Base-by-base conservation (phyloP, 2,329 filamentous ascomycete species). In the Ascochyta koolunga region DNA sequence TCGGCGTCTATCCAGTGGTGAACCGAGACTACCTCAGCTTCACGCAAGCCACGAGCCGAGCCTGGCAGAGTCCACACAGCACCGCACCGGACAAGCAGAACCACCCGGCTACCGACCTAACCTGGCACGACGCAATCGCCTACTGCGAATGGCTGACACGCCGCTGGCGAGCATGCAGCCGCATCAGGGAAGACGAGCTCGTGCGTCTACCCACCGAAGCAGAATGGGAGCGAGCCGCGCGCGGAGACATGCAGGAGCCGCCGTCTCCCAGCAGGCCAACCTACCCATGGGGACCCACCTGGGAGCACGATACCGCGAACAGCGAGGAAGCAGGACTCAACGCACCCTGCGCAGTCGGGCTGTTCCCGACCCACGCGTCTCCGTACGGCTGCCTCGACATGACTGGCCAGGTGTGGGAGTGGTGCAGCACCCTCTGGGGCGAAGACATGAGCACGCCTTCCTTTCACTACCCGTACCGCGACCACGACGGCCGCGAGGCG, bases 211-310 rank as follows among this genome's bases (percentile, higher is more conserved):
- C 46, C 8, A 48, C 46, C 2, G 46, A 49, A 31, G 24, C 46
- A 9, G 46, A 49, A 33, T 49, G 46, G 46, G 46, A 49, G 24
- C 25, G 36, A 21, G 46, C 46, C 8, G 46, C 46, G 5, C 46
- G 46, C 37, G 36, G 46, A 5, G 36, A 39, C 18, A 4, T 27
- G 2, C 16, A 25, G 2, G 33, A 48, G 33, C 11, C n/a, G 5
- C 21, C 44, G 9, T 4, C 18, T 9, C 10, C n/a, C n/a, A n/a
- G n/a, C 13, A 32, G 2, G 9, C 32, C n/a, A 25, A 32, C 24
- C 5, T 48, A 48, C 25, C 44, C 44, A 16, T 38, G 44, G 44
- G 44, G 44, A 11, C 31, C 33, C 7, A 2, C 13, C 1, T 22
- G 25, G 18, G 9, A 16, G 4, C 11, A 31, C 11, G 24, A 39